phyloP scores from a whole-genome alignment of 2,329 filamentous ascomycete species.

The Sclerotinia subarctica region DNA sequence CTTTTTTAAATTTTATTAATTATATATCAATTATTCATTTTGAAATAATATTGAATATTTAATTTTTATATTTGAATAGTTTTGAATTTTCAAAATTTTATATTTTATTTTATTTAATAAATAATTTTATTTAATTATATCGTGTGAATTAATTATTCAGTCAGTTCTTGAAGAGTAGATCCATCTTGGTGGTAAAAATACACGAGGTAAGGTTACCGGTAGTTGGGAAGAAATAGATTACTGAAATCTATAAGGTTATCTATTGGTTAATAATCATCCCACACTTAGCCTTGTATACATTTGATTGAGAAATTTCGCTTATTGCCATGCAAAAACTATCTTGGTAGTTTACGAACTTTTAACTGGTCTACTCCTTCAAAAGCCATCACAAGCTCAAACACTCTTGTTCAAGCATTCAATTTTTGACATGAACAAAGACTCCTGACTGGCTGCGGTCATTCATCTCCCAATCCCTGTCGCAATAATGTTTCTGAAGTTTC shows the following conservation, averaged over 20 bases:
- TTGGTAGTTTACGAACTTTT: slow-evolving; percentile 6
- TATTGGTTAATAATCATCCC: background rate
- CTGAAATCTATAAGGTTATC: no score
- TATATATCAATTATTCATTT: no score
- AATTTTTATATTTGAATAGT: no score
- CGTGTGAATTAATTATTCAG: no score
- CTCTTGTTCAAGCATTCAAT: background rate
- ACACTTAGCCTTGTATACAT: slow-evolving; percentile 10
- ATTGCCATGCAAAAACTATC: background rate
- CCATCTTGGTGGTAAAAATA: background rate
- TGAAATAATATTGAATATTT: no score
- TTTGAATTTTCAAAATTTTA: no score
- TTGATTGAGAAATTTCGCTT: slow-evolving; percentile 11
- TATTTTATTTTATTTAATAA: no score
- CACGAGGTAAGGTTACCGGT: background rate
- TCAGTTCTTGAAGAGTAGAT: background rate
- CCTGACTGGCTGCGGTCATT: slow-evolving; percentile 4
- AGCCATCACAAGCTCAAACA: slow-evolving; percentile 16
- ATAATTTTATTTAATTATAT: no score
- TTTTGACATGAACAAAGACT: slow-evolving; percentile 2
- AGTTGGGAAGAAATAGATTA: no score
- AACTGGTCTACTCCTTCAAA: slow-evolving; percentile 13
- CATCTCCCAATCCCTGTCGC: background rate
- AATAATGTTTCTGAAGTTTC: slow-evolving; percentile 1
- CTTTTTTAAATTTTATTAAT: no score